Evolutionary conservation across 352 stramenopile genomes (phyloP).

Genomic region (Chrysophaeum taylorii): DNA sequence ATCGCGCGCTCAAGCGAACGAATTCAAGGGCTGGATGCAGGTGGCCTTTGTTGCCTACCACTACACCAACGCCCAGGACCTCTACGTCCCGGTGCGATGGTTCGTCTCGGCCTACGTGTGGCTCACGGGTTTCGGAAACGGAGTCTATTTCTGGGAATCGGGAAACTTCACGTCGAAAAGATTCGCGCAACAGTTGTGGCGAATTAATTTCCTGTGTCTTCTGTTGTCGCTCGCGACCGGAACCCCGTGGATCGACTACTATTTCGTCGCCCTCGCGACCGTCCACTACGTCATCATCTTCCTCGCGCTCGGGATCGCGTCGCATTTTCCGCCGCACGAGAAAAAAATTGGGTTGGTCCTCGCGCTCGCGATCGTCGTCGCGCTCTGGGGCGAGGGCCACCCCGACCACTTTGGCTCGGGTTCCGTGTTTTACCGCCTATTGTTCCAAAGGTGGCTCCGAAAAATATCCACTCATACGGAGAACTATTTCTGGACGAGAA

Average conservation of each 20-base stretch:
- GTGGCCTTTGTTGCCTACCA: constrained; percentile 35
- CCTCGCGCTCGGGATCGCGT: not conserved
- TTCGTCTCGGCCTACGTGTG: constrained; percentile 48
- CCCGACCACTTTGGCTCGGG: not conserved
- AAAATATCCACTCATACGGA: not conserved
- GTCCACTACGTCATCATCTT: constrained; percentile 16
- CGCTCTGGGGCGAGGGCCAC: not conserved
- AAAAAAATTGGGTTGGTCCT: not conserved
- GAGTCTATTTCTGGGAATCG: constrained; percentile 51
- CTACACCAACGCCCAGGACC: constrained; percentile 45
- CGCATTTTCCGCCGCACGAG: not conserved
- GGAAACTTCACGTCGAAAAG: constrained; percentile 42
- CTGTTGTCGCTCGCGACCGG: constrained; percentile 40
- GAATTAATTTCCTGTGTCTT: constrained; percentile 53
- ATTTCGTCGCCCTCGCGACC: constrained; percentile 48
- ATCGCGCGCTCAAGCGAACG: constrained; percentile 14
- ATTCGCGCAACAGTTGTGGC: constrained; percentile 43
- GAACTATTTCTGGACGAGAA: constrained; percentile 8
- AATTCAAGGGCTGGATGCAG: constrained; percentile 48
- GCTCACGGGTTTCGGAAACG: constrained; percentile 49
- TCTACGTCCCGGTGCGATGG: constrained; percentile 50
- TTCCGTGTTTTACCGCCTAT: not conserved
- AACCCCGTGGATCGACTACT: constrained; percentile 46
- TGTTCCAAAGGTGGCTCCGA: not conserved
- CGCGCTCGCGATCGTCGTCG: not conserved